Conservation (phyloP, 305 asterid species). For the Striga hermonthica region DNA sequence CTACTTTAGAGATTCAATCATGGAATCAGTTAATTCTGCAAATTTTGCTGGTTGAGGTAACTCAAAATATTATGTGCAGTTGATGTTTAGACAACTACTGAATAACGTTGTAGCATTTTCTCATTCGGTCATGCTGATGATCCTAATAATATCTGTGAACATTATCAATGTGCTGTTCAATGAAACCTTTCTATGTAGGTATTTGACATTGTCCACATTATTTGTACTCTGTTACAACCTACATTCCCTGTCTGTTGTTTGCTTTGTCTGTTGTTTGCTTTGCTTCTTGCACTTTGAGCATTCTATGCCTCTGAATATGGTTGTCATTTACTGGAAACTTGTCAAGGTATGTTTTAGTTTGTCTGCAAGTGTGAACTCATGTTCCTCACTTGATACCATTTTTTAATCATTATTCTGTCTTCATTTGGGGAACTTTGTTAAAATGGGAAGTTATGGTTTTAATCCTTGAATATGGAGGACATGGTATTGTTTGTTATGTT, state of each 20-base stretch:
- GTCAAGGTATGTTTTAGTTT: slow-evolving; percentile 17
- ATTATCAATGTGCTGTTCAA: slow-evolving; percentile 1
- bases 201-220: slow-evolving; percentile 1
- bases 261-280: slow-evolving; percentile 7
- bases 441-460: slow-evolving; percentile 17
- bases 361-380: not conserved
- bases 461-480: slow-evolving; percentile 21
- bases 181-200: slow-evolving; percentile 10
- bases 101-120: slow-evolving; percentile 1
- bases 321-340: slow-evolving; percentile 24
- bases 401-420: slow-evolving; percentile 10
- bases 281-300: slow-evolving; percentile 2
- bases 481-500: slow-evolving; percentile 17
- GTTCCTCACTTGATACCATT: slow-evolving; percentile 8
- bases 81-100: not conserved
- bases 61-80: slow-evolving; percentile 19
- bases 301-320: slow-evolving; percentile 1
- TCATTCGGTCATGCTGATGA: not conserved
- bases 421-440: slow-evolving; percentile 14
- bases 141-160: slow-evolving; percentile 2
- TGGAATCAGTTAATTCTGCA: not conserved
- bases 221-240: not conserved
- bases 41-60: slow-evolving; percentile 1
- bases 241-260: not conserved
- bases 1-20: slow-evolving; percentile 4